Conservation (phyloP, 306 rosid genomes). For the Senna tora region DNA sequence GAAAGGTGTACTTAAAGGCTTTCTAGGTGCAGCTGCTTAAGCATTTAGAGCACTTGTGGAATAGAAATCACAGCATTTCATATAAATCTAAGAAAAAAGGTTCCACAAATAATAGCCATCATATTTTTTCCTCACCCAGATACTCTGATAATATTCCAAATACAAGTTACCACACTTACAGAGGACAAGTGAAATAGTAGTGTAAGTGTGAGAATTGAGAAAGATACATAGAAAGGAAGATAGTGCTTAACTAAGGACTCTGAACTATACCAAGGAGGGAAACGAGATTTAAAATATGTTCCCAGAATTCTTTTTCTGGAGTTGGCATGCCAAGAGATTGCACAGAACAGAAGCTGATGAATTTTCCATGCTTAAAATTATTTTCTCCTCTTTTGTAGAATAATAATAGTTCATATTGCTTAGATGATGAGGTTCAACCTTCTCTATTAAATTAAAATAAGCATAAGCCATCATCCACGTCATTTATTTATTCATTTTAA, state of each 20-base stretch:
- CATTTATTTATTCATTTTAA: neutral
- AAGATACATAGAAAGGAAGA: neutral
- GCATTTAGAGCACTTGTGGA: constrained; percentile 44
- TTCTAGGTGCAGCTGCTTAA: constrained; percentile 47
- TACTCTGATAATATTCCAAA: constrained; percentile 66
- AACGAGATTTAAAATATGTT: constrained; percentile 58
- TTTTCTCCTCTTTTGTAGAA: constrained; percentile 39
- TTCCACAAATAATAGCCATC: constrained; percentile 61
- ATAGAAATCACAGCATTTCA: constrained; percentile 50
- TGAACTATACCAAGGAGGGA: constrained; percentile 63
- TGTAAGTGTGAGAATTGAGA: neutral
- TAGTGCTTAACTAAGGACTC: constrained; percentile 51
- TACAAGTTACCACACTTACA: constrained; percentile 2
- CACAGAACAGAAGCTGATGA: constrained; percentile 50
- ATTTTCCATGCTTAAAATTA: constrained; percentile 43
- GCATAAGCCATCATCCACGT: neutral
- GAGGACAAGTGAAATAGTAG: constrained; percentile 24
- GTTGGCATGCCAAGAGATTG: constrained; percentile 23
- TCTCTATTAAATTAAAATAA: constrained; percentile 38
- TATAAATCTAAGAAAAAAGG: constrained; percentile 51
- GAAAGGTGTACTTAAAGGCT: constrained; percentile 45
- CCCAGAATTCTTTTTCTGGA: constrained; percentile 35
- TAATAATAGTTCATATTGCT: constrained; percentile 1
- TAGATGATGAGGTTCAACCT: constrained; percentile 11
- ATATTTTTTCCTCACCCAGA: constrained; percentile 64